Evolutionary conservation across 1,284 basidiomycete genomes (phyloP).

Genomic region (Ceratobasidium sp.): DNA sequence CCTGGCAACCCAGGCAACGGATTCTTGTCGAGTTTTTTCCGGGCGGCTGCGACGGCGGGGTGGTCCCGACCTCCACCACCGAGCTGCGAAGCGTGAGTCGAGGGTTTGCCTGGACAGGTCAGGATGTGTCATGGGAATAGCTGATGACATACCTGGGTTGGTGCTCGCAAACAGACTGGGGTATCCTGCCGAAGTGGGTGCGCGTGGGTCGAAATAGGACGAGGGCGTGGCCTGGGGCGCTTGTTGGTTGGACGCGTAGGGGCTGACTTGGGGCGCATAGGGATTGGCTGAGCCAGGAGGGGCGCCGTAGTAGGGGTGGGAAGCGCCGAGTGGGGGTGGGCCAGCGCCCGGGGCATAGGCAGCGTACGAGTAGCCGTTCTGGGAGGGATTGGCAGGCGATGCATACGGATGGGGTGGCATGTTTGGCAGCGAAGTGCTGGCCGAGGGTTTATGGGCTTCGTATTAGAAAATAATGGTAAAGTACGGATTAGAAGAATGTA

Average conservation of each 20-base stretch:
- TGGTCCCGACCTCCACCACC: background rate
- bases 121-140: background rate
- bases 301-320: background rate
- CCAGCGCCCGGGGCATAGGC: background rate
- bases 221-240: background rate
- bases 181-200: conserved; percentile 4
- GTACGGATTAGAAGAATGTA: background rate
- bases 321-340: background rate
- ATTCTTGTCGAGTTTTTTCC: conserved; percentile 7
- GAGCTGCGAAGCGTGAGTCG: background rate
- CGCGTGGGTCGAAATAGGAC: conserved; percentile 8
- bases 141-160: background rate
- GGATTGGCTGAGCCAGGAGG: conserved; percentile 31
- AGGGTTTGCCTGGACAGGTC: background rate
- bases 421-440: background rate
- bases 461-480: background rate
- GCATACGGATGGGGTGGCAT: background rate
- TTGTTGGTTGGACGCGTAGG: conserved; percentile 21
- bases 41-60: conserved; percentile 1
- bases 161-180: conserved; percentile 17
- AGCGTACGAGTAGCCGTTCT: background rate
- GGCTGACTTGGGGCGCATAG: background rate
- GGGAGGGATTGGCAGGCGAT: background rate
- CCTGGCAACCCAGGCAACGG: conserved; percentile 29
- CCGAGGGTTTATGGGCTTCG: background rate